Base-by-base conservation (phyloP, 202 grass and related monocot genomes). In the Elaeis oleifera region DNA sequence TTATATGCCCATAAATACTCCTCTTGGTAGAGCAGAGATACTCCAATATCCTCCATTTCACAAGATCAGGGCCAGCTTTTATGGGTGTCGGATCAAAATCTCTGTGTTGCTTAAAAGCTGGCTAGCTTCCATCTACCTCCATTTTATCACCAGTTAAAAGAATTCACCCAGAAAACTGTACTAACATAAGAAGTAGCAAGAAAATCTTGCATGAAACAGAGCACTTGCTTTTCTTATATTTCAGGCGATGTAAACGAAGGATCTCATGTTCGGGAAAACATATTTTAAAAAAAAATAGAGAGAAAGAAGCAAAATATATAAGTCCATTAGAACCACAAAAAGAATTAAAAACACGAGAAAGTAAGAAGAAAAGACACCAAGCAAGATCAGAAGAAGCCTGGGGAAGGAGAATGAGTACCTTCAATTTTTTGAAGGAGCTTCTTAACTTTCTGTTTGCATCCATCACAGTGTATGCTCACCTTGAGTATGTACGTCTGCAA, bases 401-500 rank as follows among this genome's bases (percentile, higher is more conserved):
- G 28, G 54, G 5, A 66, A 66, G 13, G 28, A 59, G 57, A 29
- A 67, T 23, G 11, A 54, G 62, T 72, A 99, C 94, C 94, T 99
- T 99, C 94, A 55, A 99, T 89, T 80, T 81, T 99, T 58, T 88
- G 83, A 49, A 99, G 94, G 64, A 82, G 72, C 67, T 94, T 99
- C 82, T 94, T 99, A 59, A 99, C 94, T 76, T 99, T 89, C 64
- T 68, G 82, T 86, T 67, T 94, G 72, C 94, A 99, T 22, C 94
- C 94, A 65, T 99, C 94, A 59, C 94, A 99, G 78, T 99, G 94
- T 94, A 99, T 99, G 85, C 89, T 89, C 75, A 99, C 94, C 69
- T 76, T 94, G 24, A 99, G 78, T 20, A 84, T 62, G 81, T 89
- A 82, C 61, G 89, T 99, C 94, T 99, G 82, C 75, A 78, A 79